Conservation (phyloP, 75 land plant species). For the Pinus taeda region DNA sequence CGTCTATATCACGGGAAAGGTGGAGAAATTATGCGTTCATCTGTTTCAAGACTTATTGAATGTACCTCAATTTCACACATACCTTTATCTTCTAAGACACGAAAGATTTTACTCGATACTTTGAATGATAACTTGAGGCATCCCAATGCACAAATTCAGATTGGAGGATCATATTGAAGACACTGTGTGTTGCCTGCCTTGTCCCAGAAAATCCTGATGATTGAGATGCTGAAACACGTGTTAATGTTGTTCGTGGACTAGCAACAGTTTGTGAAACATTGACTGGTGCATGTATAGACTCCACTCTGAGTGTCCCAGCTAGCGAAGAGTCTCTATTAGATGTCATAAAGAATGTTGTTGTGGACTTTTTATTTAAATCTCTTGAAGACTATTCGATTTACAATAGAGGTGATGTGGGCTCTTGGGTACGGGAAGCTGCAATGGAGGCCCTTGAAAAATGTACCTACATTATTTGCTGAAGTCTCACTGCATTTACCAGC, state of each 20-base stretch:
- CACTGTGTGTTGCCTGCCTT: constrained; percentile 61
- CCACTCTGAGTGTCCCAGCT: constrained; percentile 8
- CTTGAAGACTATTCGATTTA: constrained; percentile 96
- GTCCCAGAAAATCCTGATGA: constrained; percentile 79
- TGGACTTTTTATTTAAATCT: constrained; percentile 66
- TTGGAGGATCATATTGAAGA: constrained; percentile 47
- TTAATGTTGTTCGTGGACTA: constrained; percentile 84
- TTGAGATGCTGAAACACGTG: constrained; percentile 94
- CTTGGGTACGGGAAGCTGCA: constrained; percentile 98
- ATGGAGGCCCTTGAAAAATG: no score
- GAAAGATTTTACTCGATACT: constrained; percentile 65
- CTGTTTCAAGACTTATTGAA: constrained; percentile 87
- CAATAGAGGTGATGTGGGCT: constrained; percentile 98
- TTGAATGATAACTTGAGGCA: constrained; percentile 94
- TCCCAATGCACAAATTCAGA: constrained; percentile 93
- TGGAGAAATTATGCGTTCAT: constrained; percentile 96
- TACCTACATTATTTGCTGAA: no score
- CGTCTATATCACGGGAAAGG: constrained; percentile 98
- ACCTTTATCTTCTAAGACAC: constrained; percentile 52
- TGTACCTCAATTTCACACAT: constrained; percentile 57
- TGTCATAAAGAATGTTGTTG: constrained; percentile 66
- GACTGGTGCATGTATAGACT: constrained; percentile 18
- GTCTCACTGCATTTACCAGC: no score
- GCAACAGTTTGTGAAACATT: constrained; percentile 77
- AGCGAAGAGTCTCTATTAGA: constrained; percentile 24